These are phyloP conservation scores for Mucor sp. DNA, from an alignment of 371 early-diverging fungal genomes.

Conservation along the genomic window DNA sequence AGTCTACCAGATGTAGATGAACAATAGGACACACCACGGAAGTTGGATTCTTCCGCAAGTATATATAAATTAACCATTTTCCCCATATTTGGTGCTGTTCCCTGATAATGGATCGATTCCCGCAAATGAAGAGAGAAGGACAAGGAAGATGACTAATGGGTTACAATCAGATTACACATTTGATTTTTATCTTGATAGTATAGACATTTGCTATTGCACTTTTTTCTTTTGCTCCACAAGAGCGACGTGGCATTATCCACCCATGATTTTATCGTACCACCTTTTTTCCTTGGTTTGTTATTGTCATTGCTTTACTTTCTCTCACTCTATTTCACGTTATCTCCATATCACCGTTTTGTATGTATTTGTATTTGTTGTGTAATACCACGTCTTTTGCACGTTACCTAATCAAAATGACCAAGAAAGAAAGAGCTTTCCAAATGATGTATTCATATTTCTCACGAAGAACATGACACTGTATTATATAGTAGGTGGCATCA, in stretches of 20 bases:
- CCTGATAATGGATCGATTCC: neutral
- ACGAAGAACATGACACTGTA: neutral
- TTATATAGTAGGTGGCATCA: neutral
- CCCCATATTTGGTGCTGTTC: neutral
- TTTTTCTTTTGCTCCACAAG: neutral
- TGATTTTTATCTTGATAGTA: neutral
- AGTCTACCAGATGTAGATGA: neutral
- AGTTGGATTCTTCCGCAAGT: neutral
- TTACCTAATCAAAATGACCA: neutral
- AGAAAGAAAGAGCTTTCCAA: neutral
- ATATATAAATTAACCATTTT: neutral
- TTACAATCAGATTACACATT: neutral
- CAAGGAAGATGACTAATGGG: neutral
- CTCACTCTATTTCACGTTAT: neutral
- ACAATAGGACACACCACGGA: neutral
- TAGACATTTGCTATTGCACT: neutral
- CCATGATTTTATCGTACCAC: neutral
- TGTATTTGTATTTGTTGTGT: neutral
- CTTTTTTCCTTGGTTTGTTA: neutral
- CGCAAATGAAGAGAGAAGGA: neutral
- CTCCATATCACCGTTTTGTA: slow-evolving; percentile 1
- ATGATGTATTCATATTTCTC: neutral
- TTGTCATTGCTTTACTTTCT: neutral
- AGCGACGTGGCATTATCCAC: neutral
- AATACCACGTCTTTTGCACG: neutral